phyloP scores from a whole-genome alignment of 257 asterid genomes.

The Fraxinus cuspidata region DNA sequence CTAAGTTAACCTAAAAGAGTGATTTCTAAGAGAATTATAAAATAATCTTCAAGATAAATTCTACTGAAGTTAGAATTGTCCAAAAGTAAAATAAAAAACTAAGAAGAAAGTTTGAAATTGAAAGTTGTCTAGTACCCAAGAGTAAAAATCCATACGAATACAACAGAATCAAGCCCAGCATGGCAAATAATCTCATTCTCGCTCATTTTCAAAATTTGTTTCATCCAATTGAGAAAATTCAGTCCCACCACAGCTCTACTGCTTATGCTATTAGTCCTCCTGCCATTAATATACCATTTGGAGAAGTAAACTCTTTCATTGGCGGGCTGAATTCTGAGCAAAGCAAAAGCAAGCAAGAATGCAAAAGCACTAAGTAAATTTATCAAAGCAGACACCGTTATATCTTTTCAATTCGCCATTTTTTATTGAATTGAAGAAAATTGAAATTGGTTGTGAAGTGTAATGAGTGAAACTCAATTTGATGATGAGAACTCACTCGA shows the following conservation, averaged over 20 bases:
- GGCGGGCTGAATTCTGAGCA: conserved; percentile 91
- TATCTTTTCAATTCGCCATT: conserved; percentile 88
- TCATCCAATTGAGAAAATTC: conserved; percentile 96
- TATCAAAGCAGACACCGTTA: conserved; percentile 87
- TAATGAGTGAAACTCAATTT: no score
- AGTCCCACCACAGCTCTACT: conserved; percentile 75
- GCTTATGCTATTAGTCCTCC: conserved; percentile 60
- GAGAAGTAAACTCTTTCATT: conserved; percentile 92
- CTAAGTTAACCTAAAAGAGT: conserved; percentile 16
- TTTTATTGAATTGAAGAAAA: conserved; percentile 5
- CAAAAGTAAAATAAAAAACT: not conserved
- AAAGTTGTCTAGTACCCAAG: conserved; percentile 63
- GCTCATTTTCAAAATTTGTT: conserved; percentile 87
- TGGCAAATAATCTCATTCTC: conserved; percentile 50
- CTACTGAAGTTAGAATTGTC: conserved; percentile 6
- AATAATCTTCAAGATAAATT: conserved; percentile 4
- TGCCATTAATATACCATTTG: conserved; percentile 86
- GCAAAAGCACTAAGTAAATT: conserved; percentile 72
- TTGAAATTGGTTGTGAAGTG: conserved; percentile 15
- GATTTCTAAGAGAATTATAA: not conserved
- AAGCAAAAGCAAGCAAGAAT: conserved; percentile 86
- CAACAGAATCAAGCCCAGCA: conserved; percentile 72
- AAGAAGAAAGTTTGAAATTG: conserved; percentile 11
- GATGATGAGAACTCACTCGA: no score
- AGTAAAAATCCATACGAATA: conserved; percentile 81